Conservation (phyloP, 331 rosid species). For the Dryas integrifolia region DNA sequence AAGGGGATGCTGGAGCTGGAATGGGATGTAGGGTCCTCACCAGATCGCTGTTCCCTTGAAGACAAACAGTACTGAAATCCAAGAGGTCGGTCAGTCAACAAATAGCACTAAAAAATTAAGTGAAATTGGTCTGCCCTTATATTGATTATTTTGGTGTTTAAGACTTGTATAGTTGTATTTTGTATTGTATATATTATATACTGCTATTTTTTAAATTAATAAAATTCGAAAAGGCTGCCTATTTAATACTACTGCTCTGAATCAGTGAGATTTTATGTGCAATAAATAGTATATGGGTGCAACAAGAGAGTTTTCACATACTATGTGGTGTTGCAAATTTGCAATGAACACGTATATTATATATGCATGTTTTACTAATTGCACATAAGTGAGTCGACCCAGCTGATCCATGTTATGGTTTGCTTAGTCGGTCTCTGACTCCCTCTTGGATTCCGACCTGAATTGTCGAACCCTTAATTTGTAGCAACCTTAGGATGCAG, state of each 20-base stretch:
- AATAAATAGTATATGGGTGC: not conserved
- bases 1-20: conserved; percentile 18
- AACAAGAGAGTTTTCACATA: no score
- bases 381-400: no score
- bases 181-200: no score
- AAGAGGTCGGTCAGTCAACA: conserved; percentile 1
- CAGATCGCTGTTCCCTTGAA: conserved; percentile 44
- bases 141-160: no score
- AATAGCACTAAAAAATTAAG: not conserved
- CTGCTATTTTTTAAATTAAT: no score
- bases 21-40: conserved; percentile 49
- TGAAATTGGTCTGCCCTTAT: not conserved
- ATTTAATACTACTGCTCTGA: no score
- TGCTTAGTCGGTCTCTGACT: not conserved
- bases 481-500: conserved; percentile 63
- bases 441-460: conserved; percentile 37
- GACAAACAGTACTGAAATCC: conserved; percentile 34
- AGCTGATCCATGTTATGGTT: not conserved
- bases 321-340: not conserved
- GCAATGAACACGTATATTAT: not conserved
- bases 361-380: not conserved
- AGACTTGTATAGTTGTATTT: no score
- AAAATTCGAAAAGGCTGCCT: no score
- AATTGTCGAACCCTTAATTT: conserved; percentile 37
- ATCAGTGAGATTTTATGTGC: no score